Conservation (phyloP, 257 asterid species). For the Solanum habrochaites region DNA sequence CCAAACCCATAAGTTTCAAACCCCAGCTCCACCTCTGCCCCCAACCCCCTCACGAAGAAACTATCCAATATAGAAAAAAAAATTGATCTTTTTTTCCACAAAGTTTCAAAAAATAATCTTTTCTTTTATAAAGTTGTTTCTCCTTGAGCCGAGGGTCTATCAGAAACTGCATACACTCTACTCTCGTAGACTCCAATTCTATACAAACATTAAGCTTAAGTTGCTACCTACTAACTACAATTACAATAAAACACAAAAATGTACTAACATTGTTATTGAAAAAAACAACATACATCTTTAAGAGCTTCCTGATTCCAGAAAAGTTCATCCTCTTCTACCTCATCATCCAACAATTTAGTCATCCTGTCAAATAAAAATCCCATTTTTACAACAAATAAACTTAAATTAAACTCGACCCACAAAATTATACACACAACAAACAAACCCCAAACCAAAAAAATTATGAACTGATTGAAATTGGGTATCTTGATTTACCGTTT, state of each 20-base stretch:
- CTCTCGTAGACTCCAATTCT: not conserved
- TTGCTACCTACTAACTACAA: not conserved
- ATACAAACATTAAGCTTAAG: not conserved
- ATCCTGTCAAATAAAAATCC: slow-evolving; percentile 31
- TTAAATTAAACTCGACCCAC: not conserved
- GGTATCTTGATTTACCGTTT: slow-evolving; percentile 41
- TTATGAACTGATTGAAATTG: not conserved
- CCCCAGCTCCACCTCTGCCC: not conserved
- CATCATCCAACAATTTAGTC: slow-evolving; percentile 83
- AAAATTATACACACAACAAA: not conserved
- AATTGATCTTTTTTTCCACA: not conserved
- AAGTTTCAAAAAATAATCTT: not conserved
- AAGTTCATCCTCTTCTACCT: slow-evolving; percentile 73
- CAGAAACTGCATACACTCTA: not conserved
- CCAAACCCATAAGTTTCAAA: not conserved
- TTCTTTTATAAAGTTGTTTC: not conserved
- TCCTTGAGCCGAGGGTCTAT: not conserved
- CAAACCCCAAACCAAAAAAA: not conserved
- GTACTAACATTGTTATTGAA: not conserved
- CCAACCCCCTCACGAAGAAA: not conserved
- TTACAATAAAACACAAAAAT: not conserved
- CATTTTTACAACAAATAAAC: not conserved
- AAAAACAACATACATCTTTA: slow-evolving; percentile 45
- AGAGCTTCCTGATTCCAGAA: slow-evolving; percentile 99
- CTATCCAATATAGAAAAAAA: not conserved